These are phyloP conservation scores for Phlebopus sp. DNA, from an alignment of 1,284 basidiomycete genomes.

Conservation along the genomic window DNA sequence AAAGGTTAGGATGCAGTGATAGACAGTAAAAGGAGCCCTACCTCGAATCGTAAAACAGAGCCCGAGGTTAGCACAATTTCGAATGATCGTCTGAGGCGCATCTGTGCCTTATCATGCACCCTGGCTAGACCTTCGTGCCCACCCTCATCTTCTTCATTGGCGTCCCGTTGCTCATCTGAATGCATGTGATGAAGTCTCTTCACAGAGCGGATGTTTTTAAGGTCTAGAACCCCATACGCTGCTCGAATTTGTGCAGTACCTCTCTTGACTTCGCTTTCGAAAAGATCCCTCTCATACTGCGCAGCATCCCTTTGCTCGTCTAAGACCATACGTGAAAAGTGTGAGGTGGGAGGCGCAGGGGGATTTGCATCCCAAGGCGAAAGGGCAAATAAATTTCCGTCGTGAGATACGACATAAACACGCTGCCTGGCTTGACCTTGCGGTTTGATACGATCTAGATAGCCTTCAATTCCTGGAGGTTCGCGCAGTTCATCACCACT, in stretches of 20 bases:
- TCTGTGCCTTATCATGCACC: slow-evolving; percentile 41
- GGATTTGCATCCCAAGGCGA: slow-evolving; percentile 55
- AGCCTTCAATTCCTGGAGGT: slow-evolving; percentile 79
- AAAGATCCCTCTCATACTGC: slow-evolving; percentile 38
- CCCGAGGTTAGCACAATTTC: slow-evolving; percentile 74
- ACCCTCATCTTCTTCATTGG: slow-evolving; percentile 58
- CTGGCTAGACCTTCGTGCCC: slow-evolving; percentile 58
- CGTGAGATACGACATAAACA: slow-evolving; percentile 72
- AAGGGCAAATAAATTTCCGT: slow-evolving; percentile 69
- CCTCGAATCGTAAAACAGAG: slow-evolving; percentile 73
- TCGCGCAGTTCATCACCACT: slow-evolving; percentile 58
- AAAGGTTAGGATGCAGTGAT: slow-evolving; percentile 6
- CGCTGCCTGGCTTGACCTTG: slow-evolving; percentile 58
- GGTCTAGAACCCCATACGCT: slow-evolving; percentile 65
- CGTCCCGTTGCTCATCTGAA: slow-evolving; percentile 35
- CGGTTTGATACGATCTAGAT: slow-evolving; percentile 67
- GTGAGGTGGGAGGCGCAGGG: slow-evolving; percentile 63
- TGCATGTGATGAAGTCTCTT: slow-evolving; percentile 51
- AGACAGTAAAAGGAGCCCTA: slow-evolving; percentile 28
- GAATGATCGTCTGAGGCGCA: slow-evolving; percentile 69
- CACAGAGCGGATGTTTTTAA: slow-evolving; percentile 63
- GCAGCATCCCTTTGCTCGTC: slow-evolving; percentile 19
- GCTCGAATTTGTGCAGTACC: slow-evolving; percentile 65
- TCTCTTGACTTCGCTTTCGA: slow-evolving; percentile 55
- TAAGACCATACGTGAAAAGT: slow-evolving; percentile 29